A percentile compares a stretch with the other conserved stretches of the same genome.
Evolutionary conservation across 2,329 filamentous ascomycete species (phyloP).

Genomic region (Monilinia polystroma): DNA sequence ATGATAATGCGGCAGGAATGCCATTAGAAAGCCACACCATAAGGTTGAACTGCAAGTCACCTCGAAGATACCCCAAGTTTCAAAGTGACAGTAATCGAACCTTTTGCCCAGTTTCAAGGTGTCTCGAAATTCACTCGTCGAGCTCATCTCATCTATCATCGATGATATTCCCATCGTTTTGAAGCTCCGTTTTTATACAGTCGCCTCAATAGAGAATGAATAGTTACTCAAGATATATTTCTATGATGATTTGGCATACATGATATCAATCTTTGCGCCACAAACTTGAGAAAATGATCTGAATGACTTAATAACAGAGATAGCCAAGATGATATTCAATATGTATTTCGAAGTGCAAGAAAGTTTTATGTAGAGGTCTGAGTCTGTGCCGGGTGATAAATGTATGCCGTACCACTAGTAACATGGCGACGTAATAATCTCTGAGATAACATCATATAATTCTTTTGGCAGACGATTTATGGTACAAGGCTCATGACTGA

Average conservation of each 20-base stretch:
- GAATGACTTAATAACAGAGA: not conserved
- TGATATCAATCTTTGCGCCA: not conserved
- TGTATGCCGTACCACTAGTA: too few relatives aligned
- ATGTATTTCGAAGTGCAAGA: too few relatives aligned
- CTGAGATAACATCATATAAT: too few relatives aligned
- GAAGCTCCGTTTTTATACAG: not conserved
- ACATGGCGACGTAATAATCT: too few relatives aligned
- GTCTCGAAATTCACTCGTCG: too few relatives aligned
- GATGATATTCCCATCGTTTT: not conserved
- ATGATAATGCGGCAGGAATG: not conserved
- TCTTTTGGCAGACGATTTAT: too few relatives aligned
- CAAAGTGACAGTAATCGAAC: not conserved
- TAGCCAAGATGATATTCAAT: too few relatives aligned
- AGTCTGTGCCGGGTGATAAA: too few relatives aligned
- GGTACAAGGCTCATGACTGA: too few relatives aligned
- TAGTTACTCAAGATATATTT: not conserved
- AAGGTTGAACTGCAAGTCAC: not conserved
- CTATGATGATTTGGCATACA: not conserved
- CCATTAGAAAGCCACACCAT: too few relatives aligned
- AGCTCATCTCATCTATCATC: not conserved
- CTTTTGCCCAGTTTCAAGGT: not conserved
- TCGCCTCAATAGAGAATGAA: not conserved
- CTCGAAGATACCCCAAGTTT: not conserved
- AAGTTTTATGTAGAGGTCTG: too few relatives aligned
- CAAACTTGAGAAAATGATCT: not conserved